Percentiles rank a stretch among this genome's conserved stretches.
phyloP scores from a whole-genome alignment of 2,329 filamentous ascomycete species.

The Hypoxylon sp. region DNA sequence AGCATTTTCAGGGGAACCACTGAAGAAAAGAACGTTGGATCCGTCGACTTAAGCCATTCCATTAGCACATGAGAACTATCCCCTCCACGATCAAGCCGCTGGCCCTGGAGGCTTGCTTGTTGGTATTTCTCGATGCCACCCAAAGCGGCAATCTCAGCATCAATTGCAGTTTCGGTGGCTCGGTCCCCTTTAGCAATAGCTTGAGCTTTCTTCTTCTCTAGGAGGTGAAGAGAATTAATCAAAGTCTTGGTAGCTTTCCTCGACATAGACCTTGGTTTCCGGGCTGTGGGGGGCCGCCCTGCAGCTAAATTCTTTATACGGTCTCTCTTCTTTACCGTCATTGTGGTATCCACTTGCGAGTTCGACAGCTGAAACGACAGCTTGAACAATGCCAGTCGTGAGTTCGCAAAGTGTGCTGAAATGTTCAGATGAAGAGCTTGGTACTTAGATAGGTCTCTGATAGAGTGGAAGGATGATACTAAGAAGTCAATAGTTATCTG shows the following conservation, averaged over 20 bases:
- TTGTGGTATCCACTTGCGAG: constrained; percentile 45
- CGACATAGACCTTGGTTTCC: constrained; percentile 69
- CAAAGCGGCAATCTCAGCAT: constrained; percentile 67
- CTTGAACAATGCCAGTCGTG: background rate
- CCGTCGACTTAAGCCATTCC: constrained; percentile 67
- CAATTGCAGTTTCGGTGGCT: constrained; percentile 60
- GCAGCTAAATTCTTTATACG: constrained; percentile 61
- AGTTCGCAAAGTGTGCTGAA: background rate
- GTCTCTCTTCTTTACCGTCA: constrained; percentile 63
- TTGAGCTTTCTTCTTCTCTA: constrained; percentile 72
- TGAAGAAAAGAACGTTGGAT: constrained; percentile 44
- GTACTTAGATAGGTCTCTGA: background rate
- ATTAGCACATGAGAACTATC: constrained; percentile 75
- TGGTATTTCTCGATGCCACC: constrained; percentile 76
- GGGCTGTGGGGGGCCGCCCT: constrained; percentile 69
- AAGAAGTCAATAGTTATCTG: background rate
- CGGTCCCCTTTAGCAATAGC: constrained; percentile 68
- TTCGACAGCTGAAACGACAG: background rate
- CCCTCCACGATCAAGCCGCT: constrained; percentile 74
- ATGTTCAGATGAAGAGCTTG: background rate
- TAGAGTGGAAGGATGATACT: constrained; percentile 19
- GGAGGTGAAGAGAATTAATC: constrained; percentile 75
- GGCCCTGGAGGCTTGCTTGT: constrained; percentile 76
- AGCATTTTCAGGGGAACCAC: constrained; percentile 72
- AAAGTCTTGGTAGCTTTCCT: constrained; percentile 73